phyloP scores from a whole-genome alignment of 2,329 filamentous ascomycete genomes.

The Neocucurbitaria cava region DNA sequence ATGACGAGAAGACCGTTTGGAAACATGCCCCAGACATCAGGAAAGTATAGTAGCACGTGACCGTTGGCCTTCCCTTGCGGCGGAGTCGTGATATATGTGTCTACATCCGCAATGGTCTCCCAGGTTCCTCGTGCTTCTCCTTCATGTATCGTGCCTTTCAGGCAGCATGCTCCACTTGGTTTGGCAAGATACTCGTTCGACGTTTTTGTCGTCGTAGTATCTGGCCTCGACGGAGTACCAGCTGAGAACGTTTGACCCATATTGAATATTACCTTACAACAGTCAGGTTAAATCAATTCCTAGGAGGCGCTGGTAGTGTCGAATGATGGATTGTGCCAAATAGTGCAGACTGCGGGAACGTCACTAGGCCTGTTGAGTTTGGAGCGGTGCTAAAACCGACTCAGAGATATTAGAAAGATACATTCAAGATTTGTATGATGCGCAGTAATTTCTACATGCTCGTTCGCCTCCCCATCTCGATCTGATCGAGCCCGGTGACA shows the following conservation, averaged over 20 bases:
- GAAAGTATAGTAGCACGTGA: conserved; percentile 55
- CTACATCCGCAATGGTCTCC: conserved; percentile 43
- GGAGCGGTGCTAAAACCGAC: too few species aligned
- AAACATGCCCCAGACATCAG: conserved; percentile 56
- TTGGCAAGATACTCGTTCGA: conserved; percentile 30
- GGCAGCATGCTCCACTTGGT: conserved; percentile 50
- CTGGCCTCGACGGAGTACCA: neutral
- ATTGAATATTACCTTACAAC: neutral
- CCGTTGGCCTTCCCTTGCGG: conserved; percentile 46
- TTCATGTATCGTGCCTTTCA: conserved; percentile 49
- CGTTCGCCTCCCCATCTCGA: too few species aligned
- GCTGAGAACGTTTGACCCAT: neutral
- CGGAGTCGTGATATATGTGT: conserved; percentile 50
- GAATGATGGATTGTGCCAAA: neutral
- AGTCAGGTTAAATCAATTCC: neutral
- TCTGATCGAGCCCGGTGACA: neutral
- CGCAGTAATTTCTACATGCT: too few species aligned
- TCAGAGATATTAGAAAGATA: too few species aligned
- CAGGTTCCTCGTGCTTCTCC: conserved; percentile 49
- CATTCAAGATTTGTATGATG: too few species aligned
- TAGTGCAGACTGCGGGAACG: too few species aligned
- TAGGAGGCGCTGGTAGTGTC: neutral
- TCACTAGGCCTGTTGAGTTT: too few species aligned
- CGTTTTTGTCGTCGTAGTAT: neutral
- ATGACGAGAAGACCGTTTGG: conserved; percentile 55